Evolutionary conservation across 148 eudicot species (phyloP), one percentile per base, ranked within the genome.

Genomic region (Nyssa sinensis): DNA sequence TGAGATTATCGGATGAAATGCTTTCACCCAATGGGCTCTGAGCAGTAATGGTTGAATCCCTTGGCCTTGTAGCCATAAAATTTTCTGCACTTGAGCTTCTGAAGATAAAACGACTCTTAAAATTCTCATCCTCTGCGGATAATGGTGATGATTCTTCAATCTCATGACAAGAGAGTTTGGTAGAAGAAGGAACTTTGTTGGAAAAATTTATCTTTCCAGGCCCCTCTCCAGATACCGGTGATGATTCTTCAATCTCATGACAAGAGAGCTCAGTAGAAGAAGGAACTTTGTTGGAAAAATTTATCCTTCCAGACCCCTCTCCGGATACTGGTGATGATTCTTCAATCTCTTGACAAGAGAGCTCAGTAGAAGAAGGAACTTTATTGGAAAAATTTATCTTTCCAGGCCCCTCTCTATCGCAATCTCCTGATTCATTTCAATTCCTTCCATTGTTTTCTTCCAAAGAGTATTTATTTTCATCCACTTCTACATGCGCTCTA

Each of bases 21-120:
- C 81, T 81, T 66, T 77, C 86, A 66, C 44, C 8, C 32, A 55
- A 76, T 71, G 73, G 49, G 33, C 69, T 70, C 67, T 37, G 73
- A 30, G 80, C 74, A 74, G 72, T 71, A 19, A 14, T 49, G 51
- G 61, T 25, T 57, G 78, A 61, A 80, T 35, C 77, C 68, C n/a
- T 31, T 14, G 62, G 72, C 62, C 37, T 66, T 62, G 62, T 23
- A 34, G 51, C 63, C 60, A 28, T 41, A n/a, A 66, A 49, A 13
- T 44, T 73, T 66, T 80, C 78, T 32, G 29, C 70, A 23, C 47
- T 78, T n/a, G 64, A 74, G 62, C 74, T 74, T 66, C 77, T 67
- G 7, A 61, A 49, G 31, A 64, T 63, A 57, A 49, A 70, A 24
- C 4, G 73, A 59, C 53, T 74, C 60, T 74, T 51, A 29, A 53